Percentiles rank a stretch among this genome's conserved stretches.
Evolutionary conservation across 495 filamentous ascomycete species (phyloP).

Genomic region (Penicillium roqueforti): DNA sequence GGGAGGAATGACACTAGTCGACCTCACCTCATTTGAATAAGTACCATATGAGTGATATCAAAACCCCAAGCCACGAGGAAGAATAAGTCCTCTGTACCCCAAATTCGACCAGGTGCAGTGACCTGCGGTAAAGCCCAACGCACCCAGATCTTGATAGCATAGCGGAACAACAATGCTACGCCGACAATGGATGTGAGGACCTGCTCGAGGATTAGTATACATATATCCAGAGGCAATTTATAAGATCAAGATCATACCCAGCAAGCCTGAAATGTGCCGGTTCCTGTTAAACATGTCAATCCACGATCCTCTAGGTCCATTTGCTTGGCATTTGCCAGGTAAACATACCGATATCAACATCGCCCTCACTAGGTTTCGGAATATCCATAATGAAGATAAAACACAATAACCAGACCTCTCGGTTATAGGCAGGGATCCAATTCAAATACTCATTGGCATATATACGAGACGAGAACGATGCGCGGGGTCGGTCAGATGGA

Average conservation of each 20-base stretch:
- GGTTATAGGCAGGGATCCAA: constrained; percentile 6
- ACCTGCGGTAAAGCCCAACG: constrained; percentile 35
- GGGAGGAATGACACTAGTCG: background rate
- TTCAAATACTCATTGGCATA: constrained; percentile 13
- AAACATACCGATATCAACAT: constrained; percentile 29
- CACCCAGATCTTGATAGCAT: constrained; percentile 33
- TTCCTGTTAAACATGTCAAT: constrained; percentile 16
- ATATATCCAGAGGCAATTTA: background rate
- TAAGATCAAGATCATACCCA: constrained; percentile 23
- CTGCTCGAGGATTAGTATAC: constrained; percentile 14
- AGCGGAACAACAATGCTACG: constrained; percentile 30
- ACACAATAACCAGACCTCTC: constrained; percentile 1
- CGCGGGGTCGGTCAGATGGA: background rate
- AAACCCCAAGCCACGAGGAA: constrained; percentile 29
- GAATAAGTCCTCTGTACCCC: constrained; percentile 36
- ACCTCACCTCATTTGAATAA: constrained; percentile 31
- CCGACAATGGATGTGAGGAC: constrained; percentile 30
- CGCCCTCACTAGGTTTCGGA: constrained; percentile 26
- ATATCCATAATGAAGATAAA: constrained; percentile 23
- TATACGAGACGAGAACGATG: background rate
- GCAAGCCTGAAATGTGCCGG: constrained; percentile 25
- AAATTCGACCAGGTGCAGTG: constrained; percentile 29
- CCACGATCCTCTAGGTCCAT: background rate
- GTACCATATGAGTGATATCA: constrained; percentile 31
- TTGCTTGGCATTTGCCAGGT: background rate